Percentiles rank a stretch among this genome's conserved stretches.
These are phyloP conservation scores for Pseudonitzschia delicatissima DNA, from an alignment of 108 stramenopile genomes.

Conservation along the genomic window DNA sequence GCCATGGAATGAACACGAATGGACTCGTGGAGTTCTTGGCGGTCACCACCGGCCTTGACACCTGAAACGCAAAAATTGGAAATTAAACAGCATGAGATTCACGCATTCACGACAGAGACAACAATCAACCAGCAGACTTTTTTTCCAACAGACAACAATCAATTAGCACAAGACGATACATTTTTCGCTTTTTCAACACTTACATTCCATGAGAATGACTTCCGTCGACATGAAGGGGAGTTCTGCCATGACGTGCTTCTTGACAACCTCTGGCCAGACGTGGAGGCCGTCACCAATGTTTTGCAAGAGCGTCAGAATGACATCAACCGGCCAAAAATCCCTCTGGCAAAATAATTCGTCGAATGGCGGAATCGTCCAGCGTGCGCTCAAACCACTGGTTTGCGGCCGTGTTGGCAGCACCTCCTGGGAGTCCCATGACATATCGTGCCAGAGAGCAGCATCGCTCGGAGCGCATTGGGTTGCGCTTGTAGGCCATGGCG, in stretches of 20 bases:
- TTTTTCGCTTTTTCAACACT: constrained; percentile 23
- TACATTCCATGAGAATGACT: constrained; percentile 98
- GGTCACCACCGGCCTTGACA: constrained; percentile 97
- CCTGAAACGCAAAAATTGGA: constrained; percentile 30
- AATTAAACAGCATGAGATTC: no score
- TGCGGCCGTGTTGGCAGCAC: constrained; percentile 93
- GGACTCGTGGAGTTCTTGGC: constrained; percentile 97
- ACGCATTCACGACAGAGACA: no score
- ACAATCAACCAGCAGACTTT: no score
- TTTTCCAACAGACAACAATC: no score
- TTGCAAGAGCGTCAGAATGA: constrained; percentile 86
- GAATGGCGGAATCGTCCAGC: constrained; percentile 97
- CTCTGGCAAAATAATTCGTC: constrained; percentile 96
- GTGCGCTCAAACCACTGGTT: constrained; percentile 99
- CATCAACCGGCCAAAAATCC: constrained; percentile 94
- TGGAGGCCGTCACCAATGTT: constrained; percentile 97
- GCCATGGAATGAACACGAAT: constrained; percentile 98
- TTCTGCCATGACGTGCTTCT: constrained; percentile 93
- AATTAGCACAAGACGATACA: no score
- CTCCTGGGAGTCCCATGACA: constrained; percentile 89
- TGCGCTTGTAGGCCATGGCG: constrained; percentile 98
- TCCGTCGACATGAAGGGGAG: constrained; percentile 99
- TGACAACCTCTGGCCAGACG: constrained; percentile 97
- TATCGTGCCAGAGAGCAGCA: constrained; percentile 93
- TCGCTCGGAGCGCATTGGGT: constrained; percentile 96